Evolutionary conservation across 1,139 yeast species (phyloP), one percentile per base, ranked within the genome.

Genomic region (Candida sp.): DNA sequence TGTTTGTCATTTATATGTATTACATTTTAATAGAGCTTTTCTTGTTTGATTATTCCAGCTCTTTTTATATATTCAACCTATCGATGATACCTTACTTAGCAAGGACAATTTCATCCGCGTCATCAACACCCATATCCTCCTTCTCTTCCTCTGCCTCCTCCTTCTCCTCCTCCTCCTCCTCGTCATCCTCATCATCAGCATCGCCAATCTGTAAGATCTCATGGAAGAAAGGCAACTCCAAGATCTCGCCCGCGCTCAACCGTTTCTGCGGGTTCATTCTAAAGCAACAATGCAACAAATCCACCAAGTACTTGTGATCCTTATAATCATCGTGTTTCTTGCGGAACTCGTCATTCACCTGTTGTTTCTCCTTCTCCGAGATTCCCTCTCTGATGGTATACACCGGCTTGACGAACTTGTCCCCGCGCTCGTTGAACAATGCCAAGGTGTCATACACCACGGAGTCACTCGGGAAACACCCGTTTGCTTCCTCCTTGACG

Each of bases 261-360:
- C 96, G 73, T 50, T 80, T 77, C 31, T 68, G 60, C 12, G 84
- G 85, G 67, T 88, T 86, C 71, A 85, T 73, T 47, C 76, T 80
- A 62, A 88, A 72, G 58, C 86, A 79, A 7, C 72, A 72, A 55
- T 74, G 72, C 39, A 88, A 70, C 47, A 88, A 69, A 38, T 84
- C 85, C 47, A 85, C 61, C 22, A 87, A 82, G 44, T 72, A 61
- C 56, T 69, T 69, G 58, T 76, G 79, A 54, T 77, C 81, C 39
- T 65, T 60, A 58, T 68, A 76, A 48, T 67, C 65, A 41, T 67
- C 76, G 46, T 66, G 39, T 26, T 34, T 41, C 30, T 28, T 30
- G 11, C 60, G 60, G 52, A 57, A 59, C 27, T 49, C 56, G 7
- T 60, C 67, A 38, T 57, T 45, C 7, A 40, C 33, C 32, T 35